A percentile compares a stretch with the other conserved stretches of the same genome.
These are phyloP conservation scores for Amanita inopinata DNA, from an alignment of 768 basidiomycete genomes.

Conservation along the genomic window DNA sequence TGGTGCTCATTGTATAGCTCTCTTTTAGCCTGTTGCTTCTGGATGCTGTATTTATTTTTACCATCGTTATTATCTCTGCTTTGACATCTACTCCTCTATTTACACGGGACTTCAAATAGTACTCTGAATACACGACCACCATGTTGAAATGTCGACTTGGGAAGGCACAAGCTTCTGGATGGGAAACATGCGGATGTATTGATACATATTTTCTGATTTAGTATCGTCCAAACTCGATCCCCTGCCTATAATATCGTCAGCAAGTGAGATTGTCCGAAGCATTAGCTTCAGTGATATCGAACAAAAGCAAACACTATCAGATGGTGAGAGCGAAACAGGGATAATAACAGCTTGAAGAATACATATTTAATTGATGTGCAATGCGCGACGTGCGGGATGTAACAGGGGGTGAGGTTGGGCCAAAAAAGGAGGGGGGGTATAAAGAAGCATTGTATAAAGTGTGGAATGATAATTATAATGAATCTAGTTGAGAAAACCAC, in stretches of 20 bases:
- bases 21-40: too few species aligned
- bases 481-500: conserved; percentile 90
- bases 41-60: neutral
- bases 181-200: conserved; percentile 1
- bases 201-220: conserved; percentile 6
- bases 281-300: conserved; percentile 3
- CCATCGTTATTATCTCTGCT: neutral
- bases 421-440: conserved; percentile 5
- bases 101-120: too few species aligned
- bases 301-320: neutral
- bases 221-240: conserved; percentile 8
- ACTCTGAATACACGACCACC: too few species aligned
- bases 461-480: conserved; percentile 19
- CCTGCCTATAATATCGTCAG: conserved; percentile 5
- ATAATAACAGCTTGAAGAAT: conserved; percentile 7
- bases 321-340: neutral
- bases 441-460: conserved; percentile 7
- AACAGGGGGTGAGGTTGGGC: conserved; percentile 1
- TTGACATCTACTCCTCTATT: too few species aligned
- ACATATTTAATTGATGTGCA: conserved; percentile 7
- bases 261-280: conserved; percentile 1
- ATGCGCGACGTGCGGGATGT: conserved; percentile 3
- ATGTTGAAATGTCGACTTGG: too few species aligned
- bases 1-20: too few species aligned
- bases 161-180: neutral